Base-by-base conservation (phyloP, 2,329 filamentous ascomycete genomes). In the Zymoseptoria ardabiliae region DNA sequence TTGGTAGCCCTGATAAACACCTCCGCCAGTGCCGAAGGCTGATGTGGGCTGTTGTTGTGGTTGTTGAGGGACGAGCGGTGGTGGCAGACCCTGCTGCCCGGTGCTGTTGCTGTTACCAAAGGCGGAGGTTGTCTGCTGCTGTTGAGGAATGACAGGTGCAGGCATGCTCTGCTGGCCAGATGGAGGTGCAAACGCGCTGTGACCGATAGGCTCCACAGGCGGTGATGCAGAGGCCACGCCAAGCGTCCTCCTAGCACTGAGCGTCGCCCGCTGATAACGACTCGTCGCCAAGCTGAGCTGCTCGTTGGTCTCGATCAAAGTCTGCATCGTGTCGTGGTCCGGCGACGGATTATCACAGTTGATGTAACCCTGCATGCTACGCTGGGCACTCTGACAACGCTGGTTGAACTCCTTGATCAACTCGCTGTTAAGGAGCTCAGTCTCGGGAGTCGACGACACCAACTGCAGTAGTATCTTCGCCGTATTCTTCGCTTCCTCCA, bases 241-340 rank as follows among this genome's bases (percentile, higher is more conserved):
- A 19, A 73, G 65, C 3, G 73, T 69, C 54, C 81, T 79, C 52
- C 84, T 77, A 8, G 84, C 84, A 61, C 81, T 77, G 6, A 87
- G 77, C 49, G 95, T 78, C 9, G 91, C 88, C 57, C 91, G 85
- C 74, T 96, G 90, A 73, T 97, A 90, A 71, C 91, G 86, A 64
- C 86, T 94, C 49, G 93, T 80, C 0, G 92, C 87, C 51, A 89
- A 84, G 61, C 90, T 89, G 28, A 99, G 80, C 71, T 93, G 89
- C 74, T 97, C 94, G 72, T 96, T 96, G 13, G 91, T 94, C 74
- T 97, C 91, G 69, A 99, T 96, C 62, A 99, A 78, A 13, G 86
- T 92, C 71, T 94, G 86, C 83, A 97, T 91, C 1, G 93, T 97
- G 66, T 96, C 88, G 69, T 96, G 93, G 73, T 97, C 94, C 0